Percentiles rank a stretch among this genome's conserved stretches.
phyloP scores from a whole-genome alignment of 163 green algal species.

The Chlamydomonas reinhardtii region DNA sequence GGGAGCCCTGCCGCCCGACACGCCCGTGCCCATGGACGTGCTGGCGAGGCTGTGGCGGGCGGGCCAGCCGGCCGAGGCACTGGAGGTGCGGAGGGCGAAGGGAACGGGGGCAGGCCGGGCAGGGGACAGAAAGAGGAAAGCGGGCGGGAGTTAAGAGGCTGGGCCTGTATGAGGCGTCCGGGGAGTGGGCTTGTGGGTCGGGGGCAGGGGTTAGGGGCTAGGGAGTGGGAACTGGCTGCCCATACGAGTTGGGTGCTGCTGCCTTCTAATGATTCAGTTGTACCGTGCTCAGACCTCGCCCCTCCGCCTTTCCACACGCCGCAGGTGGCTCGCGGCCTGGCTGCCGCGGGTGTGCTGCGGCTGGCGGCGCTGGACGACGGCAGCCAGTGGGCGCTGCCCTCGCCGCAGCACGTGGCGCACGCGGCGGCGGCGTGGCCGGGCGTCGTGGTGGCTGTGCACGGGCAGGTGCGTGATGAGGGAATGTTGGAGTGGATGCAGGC shows the following conservation, averaged over 20 bases:
- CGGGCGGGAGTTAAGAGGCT: too few species aligned
- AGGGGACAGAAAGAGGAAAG: not conserved
- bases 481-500: too few species aligned
- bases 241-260: too few species aligned
- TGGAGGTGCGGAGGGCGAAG: constrained; percentile 8
- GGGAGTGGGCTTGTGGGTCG: too few species aligned
- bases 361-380: constrained; percentile 81
- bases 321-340: constrained; percentile 17
- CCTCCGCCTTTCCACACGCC: too few species aligned
- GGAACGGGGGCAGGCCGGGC: not conserved
- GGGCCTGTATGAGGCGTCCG: too few species aligned
- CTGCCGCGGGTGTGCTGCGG: constrained; percentile 65
- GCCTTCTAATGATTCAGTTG: too few species aligned
- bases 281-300: too few species aligned
- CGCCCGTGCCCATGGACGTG: constrained; percentile 72
- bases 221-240: too few species aligned
- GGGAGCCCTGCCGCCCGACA: constrained; percentile 70
- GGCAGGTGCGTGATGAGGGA: not conserved
- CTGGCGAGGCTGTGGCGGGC: constrained; percentile 72
- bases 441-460: constrained; percentile 23
- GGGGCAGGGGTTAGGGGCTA: too few species aligned
- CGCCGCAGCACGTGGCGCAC: constrained; percentile 61
- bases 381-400: constrained; percentile 77
- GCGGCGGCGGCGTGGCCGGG: constrained; percentile 13
- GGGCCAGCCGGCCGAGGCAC: not conserved